Percentiles rank a stretch among this genome's conserved stretches.
Evolutionary conservation across 2,329 filamentous ascomycete species (phyloP).

Genomic region (Diaporthe velutina): DNA sequence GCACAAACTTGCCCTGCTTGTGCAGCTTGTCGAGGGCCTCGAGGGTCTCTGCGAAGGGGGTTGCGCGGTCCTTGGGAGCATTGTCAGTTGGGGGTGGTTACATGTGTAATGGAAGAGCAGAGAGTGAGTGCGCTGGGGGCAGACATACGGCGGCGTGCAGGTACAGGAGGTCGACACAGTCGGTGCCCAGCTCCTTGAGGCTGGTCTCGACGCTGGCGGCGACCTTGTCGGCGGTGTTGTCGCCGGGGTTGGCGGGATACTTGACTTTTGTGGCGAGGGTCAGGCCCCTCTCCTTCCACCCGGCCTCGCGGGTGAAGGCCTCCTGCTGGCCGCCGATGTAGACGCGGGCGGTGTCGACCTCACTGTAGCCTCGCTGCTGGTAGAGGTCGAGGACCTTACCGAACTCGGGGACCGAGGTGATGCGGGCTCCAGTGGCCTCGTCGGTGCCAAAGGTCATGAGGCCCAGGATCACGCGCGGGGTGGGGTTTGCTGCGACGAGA

Average conservation of each 20-base stretch:
- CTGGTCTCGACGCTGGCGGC: slow-evolving; percentile 75
- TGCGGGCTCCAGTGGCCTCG: slow-evolving; percentile 67
- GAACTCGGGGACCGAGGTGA: slow-evolving; percentile 71
- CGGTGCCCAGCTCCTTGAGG: slow-evolving; percentile 78
- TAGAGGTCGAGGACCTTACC: slow-evolving; percentile 75
- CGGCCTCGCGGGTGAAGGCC: slow-evolving; percentile 73
- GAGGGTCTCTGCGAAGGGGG: slow-evolving; percentile 85
- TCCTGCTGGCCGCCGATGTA: slow-evolving; percentile 79
- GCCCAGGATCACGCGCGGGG: slow-evolving; percentile 73
- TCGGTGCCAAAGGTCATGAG: slow-evolving; percentile 80
- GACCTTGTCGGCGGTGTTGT: slow-evolving; percentile 75
- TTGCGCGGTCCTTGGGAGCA: slow-evolving; percentile 63
- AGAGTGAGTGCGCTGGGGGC: neutral
- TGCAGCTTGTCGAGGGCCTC: slow-evolving; percentile 84
- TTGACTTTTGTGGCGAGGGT: slow-evolving; percentile 74
- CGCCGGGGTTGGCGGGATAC: slow-evolving; percentile 72
- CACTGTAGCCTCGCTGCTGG: slow-evolving; percentile 76
- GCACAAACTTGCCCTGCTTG: slow-evolving; percentile 87
- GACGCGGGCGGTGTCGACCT: slow-evolving; percentile 78
- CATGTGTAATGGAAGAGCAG: too few species aligned
- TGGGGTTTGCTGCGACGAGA: slow-evolving; percentile 38
- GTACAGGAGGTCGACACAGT: slow-evolving; percentile 81
- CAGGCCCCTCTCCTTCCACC: slow-evolving; percentile 77
- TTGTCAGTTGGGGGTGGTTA: neutral
- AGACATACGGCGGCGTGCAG: slow-evolving; percentile 72